Conservation (phyloP, 164 flowering plant species). For the Protea cynaroides region DNA sequence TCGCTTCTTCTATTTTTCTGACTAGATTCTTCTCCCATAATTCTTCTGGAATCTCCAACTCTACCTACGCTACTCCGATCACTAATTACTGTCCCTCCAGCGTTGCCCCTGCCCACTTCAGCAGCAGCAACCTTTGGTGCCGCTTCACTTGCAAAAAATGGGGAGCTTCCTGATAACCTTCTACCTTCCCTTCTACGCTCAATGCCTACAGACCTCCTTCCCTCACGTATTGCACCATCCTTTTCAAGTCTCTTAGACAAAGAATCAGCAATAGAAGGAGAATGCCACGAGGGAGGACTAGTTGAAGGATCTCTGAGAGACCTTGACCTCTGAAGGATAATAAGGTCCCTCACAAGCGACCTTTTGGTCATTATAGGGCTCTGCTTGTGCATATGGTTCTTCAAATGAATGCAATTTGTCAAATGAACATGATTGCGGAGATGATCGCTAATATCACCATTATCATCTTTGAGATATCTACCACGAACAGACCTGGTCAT, state of each 20-base stretch:
- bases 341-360: conserved; percentile 80
- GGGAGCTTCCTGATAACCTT: conserved; percentile 40
- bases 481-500: conserved; percentile 75
- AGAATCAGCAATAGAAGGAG: conserved; percentile 52
- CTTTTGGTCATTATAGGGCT: conserved; percentile 73
- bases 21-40: conserved; percentile 42
- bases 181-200: conserved; percentile 40
- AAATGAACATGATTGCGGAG: conserved; percentile 87
- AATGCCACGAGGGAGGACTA: conserved; percentile 84
- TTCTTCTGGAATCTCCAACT: conserved; percentile 32
- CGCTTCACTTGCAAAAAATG: conserved; percentile 27
- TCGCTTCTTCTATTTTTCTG: conserved; percentile 31
- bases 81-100: conserved; percentile 23
- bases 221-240: conserved; percentile 34
- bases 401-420: conserved; percentile 93
- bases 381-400: conserved; percentile 89
- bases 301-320: conserved; percentile 93
- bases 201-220: conserved; percentile 55
- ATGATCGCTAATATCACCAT: conserved; percentile 78
- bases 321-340: conserved; percentile 79
- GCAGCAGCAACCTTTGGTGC: conserved; percentile 51
- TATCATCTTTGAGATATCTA: conserved; percentile 76
- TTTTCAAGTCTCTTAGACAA: conserved; percentile 45
- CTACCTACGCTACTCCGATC: conserved; percentile 39
- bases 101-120: conserved; percentile 23